phyloP scores from a whole-genome alignment of 2,329 filamentous ascomycete genomes.

The Teratosphaeria viscida region DNA sequence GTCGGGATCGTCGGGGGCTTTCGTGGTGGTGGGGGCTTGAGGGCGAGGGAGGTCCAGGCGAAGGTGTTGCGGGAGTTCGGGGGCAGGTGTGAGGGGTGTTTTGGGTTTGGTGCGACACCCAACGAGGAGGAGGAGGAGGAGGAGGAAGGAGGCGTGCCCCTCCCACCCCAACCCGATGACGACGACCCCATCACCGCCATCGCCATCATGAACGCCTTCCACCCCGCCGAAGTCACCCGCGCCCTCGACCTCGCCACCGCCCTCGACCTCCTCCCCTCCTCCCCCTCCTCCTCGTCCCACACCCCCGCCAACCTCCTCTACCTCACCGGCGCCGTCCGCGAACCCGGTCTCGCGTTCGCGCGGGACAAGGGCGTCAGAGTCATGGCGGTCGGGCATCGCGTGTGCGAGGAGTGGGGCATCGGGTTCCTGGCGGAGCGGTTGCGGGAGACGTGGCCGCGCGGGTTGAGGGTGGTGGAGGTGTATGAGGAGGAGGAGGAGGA shows the following conservation, averaged over 20 bases:
- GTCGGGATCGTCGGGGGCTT: neutral
- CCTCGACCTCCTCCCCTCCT: neutral
- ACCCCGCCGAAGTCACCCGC: neutral
- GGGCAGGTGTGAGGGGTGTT: neutral
- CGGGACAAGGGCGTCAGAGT: neutral
- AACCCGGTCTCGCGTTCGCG: neutral
- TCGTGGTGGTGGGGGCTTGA: neutral
- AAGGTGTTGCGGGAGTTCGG: neutral
- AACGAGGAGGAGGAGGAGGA: neutral
- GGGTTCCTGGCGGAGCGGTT: neutral
- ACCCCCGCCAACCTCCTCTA: neutral
- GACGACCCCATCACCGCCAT: neutral
- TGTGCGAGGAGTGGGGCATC: neutral
- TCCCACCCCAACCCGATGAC: neutral
- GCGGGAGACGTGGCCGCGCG: neutral
- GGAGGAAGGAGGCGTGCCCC: neutral
- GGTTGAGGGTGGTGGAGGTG: neutral
- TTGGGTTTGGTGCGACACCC: neutral
- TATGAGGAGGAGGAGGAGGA: neutral
- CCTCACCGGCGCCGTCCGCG: neutral
- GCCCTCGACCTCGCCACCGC: neutral
- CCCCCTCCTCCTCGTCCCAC: no score
- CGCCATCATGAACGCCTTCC: neutral
- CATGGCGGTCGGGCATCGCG: neutral
- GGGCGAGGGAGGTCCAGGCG: neutral